Evolutionary conservation across 176 grass and related monocot genomes (phyloP), one percentile per base, ranked within the genome.

Genomic region (Alopecurus myosuroides): DNA sequence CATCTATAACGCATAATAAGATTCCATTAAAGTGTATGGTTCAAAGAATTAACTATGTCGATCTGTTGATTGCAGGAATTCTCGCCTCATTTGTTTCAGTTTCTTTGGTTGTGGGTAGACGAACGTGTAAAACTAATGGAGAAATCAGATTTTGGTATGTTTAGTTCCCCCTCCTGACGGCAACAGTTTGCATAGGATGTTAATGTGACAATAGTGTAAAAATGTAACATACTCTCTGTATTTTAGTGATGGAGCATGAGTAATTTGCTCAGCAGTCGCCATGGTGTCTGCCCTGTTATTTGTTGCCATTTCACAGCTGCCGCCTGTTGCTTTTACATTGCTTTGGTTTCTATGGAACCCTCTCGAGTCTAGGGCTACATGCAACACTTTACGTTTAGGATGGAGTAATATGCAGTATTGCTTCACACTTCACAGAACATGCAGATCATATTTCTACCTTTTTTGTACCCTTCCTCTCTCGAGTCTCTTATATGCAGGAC

Each of bases 121-220:
- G 79, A 84, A 80, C 50, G 3, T 91, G 81, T 87, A 87, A 87
- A 84, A 87, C 61, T 87, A 91, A 50, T 75, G 67, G 85, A 91
- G 89, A 81, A 57, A 74, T 84, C 61, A 77, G 81, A 87, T 87
- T 87, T 91, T 84, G 89, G 81, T 87, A 84, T 76, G 85, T 61
- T 69, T 80, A 87, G 76, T 28, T 68, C 56, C 41, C 50, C 19
- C 60, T 28, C 35, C 31, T 87, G 41, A 68, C 18, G n/a, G 39
- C 49, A 50, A 56, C 25, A 28, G 41, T 84, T 78, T 84, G 40
- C 77, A 84, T 84, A 91, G 81, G 74, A 84, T 84, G 76, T 70
- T 81, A 46, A 62, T 84, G 85, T 70, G 76, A 76, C 77, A 58
- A 79, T 91, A 87, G 58, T 87, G 89, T 84, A 90, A 49, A 87